Percentiles rank a stretch among this genome's conserved stretches.
These are phyloP conservation scores for Solanum virginianum DNA, from an alignment of 257 asterid genomes.

Conservation along the genomic window DNA sequence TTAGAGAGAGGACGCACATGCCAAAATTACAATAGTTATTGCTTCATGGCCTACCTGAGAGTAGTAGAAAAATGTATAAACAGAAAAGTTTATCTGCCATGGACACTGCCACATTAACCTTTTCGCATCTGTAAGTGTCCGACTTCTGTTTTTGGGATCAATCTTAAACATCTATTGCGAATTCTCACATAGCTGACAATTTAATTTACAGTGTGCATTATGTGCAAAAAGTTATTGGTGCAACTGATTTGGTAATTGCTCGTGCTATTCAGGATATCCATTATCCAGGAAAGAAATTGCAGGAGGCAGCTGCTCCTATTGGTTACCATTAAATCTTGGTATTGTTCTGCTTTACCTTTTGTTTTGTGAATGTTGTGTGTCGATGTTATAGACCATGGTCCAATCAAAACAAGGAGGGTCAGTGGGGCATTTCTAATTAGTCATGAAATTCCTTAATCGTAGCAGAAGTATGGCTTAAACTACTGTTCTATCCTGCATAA, in stretches of 20 bases:
- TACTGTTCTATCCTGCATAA: background rate
- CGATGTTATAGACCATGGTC: background rate
- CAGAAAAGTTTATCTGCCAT: background rate
- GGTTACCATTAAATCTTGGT: constrained; percentile 40
- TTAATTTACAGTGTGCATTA: background rate
- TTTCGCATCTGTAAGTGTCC: constrained; percentile 70
- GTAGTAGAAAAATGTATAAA: background rate
- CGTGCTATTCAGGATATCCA: constrained; percentile 60
- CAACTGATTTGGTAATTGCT: background rate
- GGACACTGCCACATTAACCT: constrained; percentile 27
- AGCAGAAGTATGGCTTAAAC: background rate
- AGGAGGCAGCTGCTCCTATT: constrained; percentile 74
- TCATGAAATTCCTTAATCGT: background rate
- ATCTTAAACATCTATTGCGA: background rate
- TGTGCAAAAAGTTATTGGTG: background rate
- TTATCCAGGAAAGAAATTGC: constrained; percentile 68
- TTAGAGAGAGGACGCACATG: background rate
- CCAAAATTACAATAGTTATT: background rate
- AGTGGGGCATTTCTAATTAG: background rate
- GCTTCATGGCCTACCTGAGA: background rate
- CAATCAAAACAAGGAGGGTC: background rate
- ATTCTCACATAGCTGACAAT: background rate
- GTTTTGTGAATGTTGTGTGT: background rate
- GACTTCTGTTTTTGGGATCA: background rate
- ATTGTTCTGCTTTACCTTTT: background rate